Percentiles rank a stretch among this genome's conserved stretches.
Conservation (phyloP, 2,329 filamentous ascomycete species). For the Penicillium sp. region DNA sequence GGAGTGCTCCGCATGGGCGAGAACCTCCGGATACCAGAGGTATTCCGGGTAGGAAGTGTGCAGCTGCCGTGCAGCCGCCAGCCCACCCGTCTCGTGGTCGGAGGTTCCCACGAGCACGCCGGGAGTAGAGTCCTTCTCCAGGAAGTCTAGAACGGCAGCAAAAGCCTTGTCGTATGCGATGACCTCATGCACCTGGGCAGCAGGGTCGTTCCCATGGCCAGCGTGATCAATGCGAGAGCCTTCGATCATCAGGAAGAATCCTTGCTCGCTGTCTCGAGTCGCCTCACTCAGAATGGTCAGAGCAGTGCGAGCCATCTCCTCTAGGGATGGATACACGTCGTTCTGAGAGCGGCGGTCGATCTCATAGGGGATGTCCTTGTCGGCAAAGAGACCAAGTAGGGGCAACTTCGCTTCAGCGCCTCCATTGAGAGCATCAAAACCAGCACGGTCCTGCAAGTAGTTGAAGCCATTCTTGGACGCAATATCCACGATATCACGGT, state of each 20-base stretch:
- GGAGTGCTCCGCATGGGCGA: conserved; percentile 74
- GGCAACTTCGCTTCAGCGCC: conserved; percentile 72
- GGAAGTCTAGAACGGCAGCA: conserved; percentile 76
- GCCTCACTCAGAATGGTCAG: conserved; percentile 75
- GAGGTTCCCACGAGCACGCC: conserved; percentile 85
- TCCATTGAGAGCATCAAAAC: conserved; percentile 70
- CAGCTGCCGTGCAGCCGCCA: conserved; percentile 73
- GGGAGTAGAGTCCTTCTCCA: conserved; percentile 67
- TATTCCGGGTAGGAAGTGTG: conserved; percentile 51
- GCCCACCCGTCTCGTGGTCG: conserved; percentile 93
- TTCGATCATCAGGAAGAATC: conserved; percentile 99
- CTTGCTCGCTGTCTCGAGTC: conserved; percentile 78
- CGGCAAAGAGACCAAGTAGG: conserved; percentile 79
- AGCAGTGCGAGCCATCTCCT: conserved; percentile 85
- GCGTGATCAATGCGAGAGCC: conserved; percentile 95
- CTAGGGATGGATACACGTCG: conserved; percentile 79
- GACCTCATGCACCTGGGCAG: conserved; percentile 84
- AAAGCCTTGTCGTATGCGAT: conserved; percentile 92
- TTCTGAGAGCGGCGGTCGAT: conserved; percentile 79
- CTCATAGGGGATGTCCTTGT: conserved; percentile 83
- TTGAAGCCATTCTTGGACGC: conserved; percentile 77
- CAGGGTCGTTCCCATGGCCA: conserved; percentile 79
- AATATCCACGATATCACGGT: conserved; percentile 68
- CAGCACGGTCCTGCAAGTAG: conserved; percentile 68
- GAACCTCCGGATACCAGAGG: conserved; percentile 78